phyloP scores from a whole-genome alignment of 2,329 filamentous ascomycete species.

The Penicillium sp. region DNA sequence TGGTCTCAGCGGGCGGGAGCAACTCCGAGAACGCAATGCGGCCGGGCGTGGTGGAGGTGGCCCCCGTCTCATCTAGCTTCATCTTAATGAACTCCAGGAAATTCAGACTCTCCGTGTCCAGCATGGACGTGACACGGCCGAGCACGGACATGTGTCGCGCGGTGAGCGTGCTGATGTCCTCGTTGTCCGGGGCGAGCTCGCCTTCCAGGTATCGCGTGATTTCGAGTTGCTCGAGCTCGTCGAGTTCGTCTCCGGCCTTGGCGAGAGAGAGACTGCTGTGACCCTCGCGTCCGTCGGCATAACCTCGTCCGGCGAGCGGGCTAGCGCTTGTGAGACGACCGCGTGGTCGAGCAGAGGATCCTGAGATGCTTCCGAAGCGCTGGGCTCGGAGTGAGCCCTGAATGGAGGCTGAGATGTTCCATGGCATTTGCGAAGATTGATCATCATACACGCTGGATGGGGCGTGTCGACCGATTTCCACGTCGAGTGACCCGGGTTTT shows the following conservation, averaged over 20 bases:
- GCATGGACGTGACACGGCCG: constrained; percentile 39
- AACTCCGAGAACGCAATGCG: constrained; percentile 68
- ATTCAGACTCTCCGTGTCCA: constrained; percentile 63
- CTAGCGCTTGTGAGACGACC: constrained; percentile 61
- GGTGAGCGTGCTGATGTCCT: constrained; percentile 44
- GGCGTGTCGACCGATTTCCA: constrained; percentile 72
- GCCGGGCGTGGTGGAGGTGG: neutral
- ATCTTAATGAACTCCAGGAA: constrained; percentile 63
- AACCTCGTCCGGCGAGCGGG: constrained; percentile 59
- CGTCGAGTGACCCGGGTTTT: constrained; percentile 44
- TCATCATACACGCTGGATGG: constrained; percentile 68
- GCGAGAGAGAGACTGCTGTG: constrained; percentile 27
- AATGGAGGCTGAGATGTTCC: constrained; percentile 63
- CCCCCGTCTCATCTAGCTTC: constrained; percentile 38
- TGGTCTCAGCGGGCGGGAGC: constrained; percentile 60
- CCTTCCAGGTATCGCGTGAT: constrained; percentile 37
- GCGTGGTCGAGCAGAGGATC: constrained; percentile 44
- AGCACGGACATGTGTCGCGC: constrained; percentile 26
- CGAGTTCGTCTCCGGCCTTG: constrained; percentile 25
- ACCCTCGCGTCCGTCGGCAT: constrained; percentile 31
- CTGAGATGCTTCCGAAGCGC: constrained; percentile 40
- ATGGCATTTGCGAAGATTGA: constrained; percentile 66
- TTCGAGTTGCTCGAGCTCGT: constrained; percentile 26
- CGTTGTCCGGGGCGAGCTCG: constrained; percentile 31
- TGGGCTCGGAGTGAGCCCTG: constrained; percentile 54